Base-by-base conservation (phyloP, 2,329 filamentous ascomycete genomes). In the Cercospora brassicicola region DNA sequence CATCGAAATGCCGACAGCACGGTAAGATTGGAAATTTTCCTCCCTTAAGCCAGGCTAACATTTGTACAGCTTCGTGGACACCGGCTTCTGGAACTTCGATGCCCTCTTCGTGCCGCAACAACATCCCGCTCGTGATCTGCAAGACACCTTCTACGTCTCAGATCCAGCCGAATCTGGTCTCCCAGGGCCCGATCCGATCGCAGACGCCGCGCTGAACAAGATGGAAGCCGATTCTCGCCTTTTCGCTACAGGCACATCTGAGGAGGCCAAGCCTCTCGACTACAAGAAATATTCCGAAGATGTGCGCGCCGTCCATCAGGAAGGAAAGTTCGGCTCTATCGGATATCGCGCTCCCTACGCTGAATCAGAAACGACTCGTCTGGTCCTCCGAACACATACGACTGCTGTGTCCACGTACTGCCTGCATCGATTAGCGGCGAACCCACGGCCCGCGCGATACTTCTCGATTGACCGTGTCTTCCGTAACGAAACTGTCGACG, bases 381-480 rank as follows among this genome's bases (percentile, higher is more conserved):
- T 98, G 62, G 94, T 98, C 57, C 89, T 99, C 63, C 91, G 95
- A 76, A 99, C 95, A 66, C 95, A 99, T 82, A 99, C 95, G 3
- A 99, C 95, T 33, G 91, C 95, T 62, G 90, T 97, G 71, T 96
- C 91, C 45, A 91, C 94, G 30, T 92, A 92, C 76, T 93, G 97
- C 84, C 88, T 99, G 72, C 90, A 97, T 82, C 93, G 93, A 78
- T 87, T 99, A 62, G 93, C 95, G 30, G 87, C 90, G 66, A 87
- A 91, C 78, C 93, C 92, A 68, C 90, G 92, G 13, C 91, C 92
- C 4, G 93, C 93, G n/a, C 90, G 94, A 70, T 98, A 97, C 84
- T 99, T 99, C 85, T 97, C 93, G 70, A 99, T 99, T 79, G 95
- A 99, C 82, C 89, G 95, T 64, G 95, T 99, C 69, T 99, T 99